These are phyloP conservation scores for Dipteronia sinensis DNA, from an alignment of 345 rosid species.

Conservation along the genomic window DNA sequence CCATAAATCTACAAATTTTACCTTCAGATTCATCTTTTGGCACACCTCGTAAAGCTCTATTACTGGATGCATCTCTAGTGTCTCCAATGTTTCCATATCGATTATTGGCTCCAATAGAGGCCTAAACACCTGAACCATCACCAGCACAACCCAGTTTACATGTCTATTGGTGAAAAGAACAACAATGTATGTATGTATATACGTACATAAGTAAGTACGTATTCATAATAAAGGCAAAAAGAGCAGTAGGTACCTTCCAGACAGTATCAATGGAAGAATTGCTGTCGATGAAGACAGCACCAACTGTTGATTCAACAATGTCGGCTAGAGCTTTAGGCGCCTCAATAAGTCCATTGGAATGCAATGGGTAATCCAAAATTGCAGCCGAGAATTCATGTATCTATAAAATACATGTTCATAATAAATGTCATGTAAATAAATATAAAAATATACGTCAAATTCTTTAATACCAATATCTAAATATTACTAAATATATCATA, in stretches of 20 bases:
- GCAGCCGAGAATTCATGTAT: slow-evolving; percentile 44
- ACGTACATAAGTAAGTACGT: too few species aligned
- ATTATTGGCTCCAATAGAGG: slow-evolving; percentile 63
- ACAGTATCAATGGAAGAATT: slow-evolving; percentile 36
- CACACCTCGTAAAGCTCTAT: slow-evolving; percentile 55
- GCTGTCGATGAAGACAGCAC: slow-evolving; percentile 58
- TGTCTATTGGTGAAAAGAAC: too few species aligned
- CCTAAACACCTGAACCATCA: slow-evolving; percentile 43
- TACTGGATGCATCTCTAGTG: slow-evolving; percentile 45
- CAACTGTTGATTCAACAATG: slow-evolving; percentile 57
- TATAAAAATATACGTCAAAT: too few species aligned
- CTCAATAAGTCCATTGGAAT: slow-evolving; percentile 53
- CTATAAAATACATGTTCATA: slow-evolving; percentile 27
- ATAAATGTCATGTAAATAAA: neutral
- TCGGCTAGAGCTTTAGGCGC: slow-evolving; percentile 65
- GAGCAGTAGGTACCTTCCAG: slow-evolving; percentile 47
- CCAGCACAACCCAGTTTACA: too few species aligned
- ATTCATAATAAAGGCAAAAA: too few species aligned
- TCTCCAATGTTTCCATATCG: slow-evolving; percentile 34
- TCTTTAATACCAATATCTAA: too few species aligned
- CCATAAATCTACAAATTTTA: slow-evolving; percentile 54
- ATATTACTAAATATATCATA: too few species aligned
- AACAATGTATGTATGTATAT: too few species aligned
- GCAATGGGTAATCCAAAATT: slow-evolving; percentile 48
- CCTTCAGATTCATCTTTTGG: slow-evolving; percentile 51